These are phyloP conservation scores for Pyrus pyrifolia DNA, from an alignment of 306 rosid species.

Conservation along the genomic window DNA sequence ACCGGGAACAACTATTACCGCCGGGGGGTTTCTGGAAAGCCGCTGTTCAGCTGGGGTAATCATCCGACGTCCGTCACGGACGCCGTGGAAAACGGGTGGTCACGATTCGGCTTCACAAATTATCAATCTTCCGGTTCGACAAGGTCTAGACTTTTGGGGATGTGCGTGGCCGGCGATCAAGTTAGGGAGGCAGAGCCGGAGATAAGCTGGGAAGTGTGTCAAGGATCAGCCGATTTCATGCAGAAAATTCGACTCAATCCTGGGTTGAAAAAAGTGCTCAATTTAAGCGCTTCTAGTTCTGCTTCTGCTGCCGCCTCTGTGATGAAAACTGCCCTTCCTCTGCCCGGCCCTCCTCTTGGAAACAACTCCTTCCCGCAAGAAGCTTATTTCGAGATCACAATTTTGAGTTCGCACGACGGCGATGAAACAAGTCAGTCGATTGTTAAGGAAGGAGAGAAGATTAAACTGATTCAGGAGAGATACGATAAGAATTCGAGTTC, in stretches of 20 bases:
- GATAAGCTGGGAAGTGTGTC: constrained; percentile 75
- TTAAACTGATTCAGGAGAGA: constrained; percentile 48
- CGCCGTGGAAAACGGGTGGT: constrained; percentile 95
- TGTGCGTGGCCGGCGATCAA: constrained; percentile 43
- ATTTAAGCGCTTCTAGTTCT: constrained; percentile 18
- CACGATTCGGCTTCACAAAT: constrained; percentile 60
- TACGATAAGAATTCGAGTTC: constrained; percentile 44
- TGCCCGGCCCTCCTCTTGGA: constrained; percentile 82
- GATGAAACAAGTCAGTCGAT: constrained; percentile 34
- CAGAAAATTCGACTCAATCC: constrained; percentile 79
- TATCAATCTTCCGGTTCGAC: constrained; percentile 36
- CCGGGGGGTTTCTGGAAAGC: constrained; percentile 41
- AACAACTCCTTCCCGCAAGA: constrained; percentile 80
- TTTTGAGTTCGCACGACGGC: constrained; percentile 33
- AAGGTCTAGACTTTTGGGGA: constrained; percentile 48
- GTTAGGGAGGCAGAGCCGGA: constrained; percentile 46
- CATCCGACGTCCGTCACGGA: constrained; percentile 63
- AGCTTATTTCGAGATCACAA: constrained; percentile 81
- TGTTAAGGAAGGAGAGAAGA: constrained; percentile 61
- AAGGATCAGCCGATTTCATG: constrained; percentile 72
- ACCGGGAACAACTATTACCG: constrained; percentile 33
- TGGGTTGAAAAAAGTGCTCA: constrained; percentile 36
- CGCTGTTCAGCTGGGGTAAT: constrained; percentile 66
- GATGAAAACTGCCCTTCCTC: constrained; percentile 59
- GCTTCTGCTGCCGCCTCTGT: constrained; percentile 39